Base-by-base conservation (phyloP, 805 yeast genomes). In the Teunomyces panamensis region DNA sequence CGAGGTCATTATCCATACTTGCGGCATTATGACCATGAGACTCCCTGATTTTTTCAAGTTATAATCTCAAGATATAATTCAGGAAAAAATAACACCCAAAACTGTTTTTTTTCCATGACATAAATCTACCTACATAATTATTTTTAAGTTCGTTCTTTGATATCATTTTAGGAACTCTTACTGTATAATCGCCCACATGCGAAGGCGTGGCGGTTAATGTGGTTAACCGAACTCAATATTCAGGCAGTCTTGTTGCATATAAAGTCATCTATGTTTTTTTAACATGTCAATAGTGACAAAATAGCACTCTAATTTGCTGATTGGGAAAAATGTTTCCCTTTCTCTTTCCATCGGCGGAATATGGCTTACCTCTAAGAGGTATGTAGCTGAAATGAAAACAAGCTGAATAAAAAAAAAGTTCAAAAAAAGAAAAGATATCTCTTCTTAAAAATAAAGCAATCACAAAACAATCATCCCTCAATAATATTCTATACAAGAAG, bases 41-140 rank as follows among this genome's bases (percentile, higher is more conserved):
- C 17, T 32, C 34, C 34, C 34, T 32, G 17, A 13, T 32, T 13
- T 16, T 13, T 32, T 32, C 34, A 32, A 32, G 34, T 13, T 32
- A 32, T 17, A 32, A 32, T 32, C 34, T 32, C 34, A 32, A 32
- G 34, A 32, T 9, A 41, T 29, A 42, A 41, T 20, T 35, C 28
- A 11, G 39, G 39, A 17, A 20, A 17, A 20, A 35, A 35, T 17
- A 35, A 16, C 26, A 10, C 39, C 39, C 39, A 35, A 35, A 35
- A 35, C 26, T 16, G 39, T 35, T 20, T 35, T 35, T 34, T 16
- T 4, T 20, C 39, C 39, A 35, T 35, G 39, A 35, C 39, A 35
- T 35, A 35, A 35, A 35, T 35, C 39, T 35, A 35, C 20, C 39
- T 35, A 35, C 39, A 35, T 35, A n/a, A 35, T 9, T 35, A 35